These are phyloP conservation scores for Calocybe indica DNA, from an alignment of 768 basidiomycete species.

Conservation along the genomic window DNA sequence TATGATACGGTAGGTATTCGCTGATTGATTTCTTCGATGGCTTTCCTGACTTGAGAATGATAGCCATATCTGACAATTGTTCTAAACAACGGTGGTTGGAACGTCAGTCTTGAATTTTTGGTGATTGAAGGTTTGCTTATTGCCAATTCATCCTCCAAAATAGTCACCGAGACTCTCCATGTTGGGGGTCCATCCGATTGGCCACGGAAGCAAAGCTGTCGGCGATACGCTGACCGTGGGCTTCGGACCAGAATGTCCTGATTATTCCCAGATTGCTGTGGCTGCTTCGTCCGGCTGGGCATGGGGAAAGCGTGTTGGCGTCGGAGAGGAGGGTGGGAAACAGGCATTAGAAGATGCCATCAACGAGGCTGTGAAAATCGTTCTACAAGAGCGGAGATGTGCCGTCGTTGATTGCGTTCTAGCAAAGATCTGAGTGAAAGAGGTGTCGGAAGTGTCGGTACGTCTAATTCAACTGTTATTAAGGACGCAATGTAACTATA, in stretches of 20 bases:
- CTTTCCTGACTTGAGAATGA: not conserved
- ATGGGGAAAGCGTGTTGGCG: slow-evolving; percentile 38
- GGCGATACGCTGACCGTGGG: slow-evolving; percentile 53
- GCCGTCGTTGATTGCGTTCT: slow-evolving; percentile 62
- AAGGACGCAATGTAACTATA: too few relatives aligned
- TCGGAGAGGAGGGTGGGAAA: slow-evolving; percentile 16
- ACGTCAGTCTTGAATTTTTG: slow-evolving; percentile 23
- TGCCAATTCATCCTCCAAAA: not conserved
- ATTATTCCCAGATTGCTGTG: slow-evolving; percentile 56
- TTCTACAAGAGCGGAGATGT: slow-evolving; percentile 52
- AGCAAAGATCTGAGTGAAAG: slow-evolving; percentile 20
- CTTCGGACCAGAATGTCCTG: slow-evolving; percentile 57
- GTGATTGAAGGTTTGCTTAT: not conserved
- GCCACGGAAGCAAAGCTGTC: slow-evolving; percentile 39
- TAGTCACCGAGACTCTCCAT: slow-evolving; percentile 60
- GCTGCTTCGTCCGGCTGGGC: slow-evolving; percentile 70
- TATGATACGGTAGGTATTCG: slow-evolving; percentile 51
- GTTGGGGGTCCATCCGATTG: slow-evolving; percentile 57
- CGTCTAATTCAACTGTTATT: too few relatives aligned
- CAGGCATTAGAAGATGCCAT: slow-evolving; percentile 25
- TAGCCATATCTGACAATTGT: slow-evolving; percentile 69
- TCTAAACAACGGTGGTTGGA: slow-evolving; percentile 71
- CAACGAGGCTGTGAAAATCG: slow-evolving; percentile 48
- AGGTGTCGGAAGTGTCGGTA: too few relatives aligned
- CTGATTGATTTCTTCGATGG: not conserved